Base-by-base conservation (phyloP, 2,329 filamentous ascomycete species). In the Penicillium sp. region DNA sequence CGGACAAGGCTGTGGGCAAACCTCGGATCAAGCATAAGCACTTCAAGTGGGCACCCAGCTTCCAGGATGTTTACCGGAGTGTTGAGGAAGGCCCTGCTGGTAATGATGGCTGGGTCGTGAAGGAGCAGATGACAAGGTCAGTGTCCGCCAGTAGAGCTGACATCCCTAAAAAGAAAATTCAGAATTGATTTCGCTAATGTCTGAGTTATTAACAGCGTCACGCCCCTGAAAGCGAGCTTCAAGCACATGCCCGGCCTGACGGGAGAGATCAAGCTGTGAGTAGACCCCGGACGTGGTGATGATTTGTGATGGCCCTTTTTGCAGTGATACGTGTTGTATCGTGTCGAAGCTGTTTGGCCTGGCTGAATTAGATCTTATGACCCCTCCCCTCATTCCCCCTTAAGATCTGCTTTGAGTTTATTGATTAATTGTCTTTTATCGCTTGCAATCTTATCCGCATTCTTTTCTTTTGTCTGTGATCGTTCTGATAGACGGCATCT, bases 1-100 rank as follows among this genome's bases (percentile, higher is more conserved):
- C 35, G 27, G 65, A 65, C 56, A 56, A 59, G 66, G 36, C 50
- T 18, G 33, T 27, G 27, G 11, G 40, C 1, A 39, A 26, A 58
- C 35, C 71, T 36, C 72, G 77, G 28, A 84, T 89, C 65, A 79
- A 75, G 47, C 88, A 95, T 68, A 88, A 87, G 66, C 87, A 94
- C 69, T 97, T 96, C 76, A 94, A 91, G 71, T 97, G 93, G 93
- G 83, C 87, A 41, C 93, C 91, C 2, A 82, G 81, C 54, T 93
- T 97, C 69, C 77, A 81, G 32, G 90, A 95, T 68, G 89, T 97
- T 2, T 89, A 89, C 68, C 81, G 86, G 64, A 90, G 86, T 57
- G 90, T 96, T n/a, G 82, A 90, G 58, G 80, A 85, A 55, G 83
- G 85, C 35, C 75, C 76, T 29, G 86, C 88, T 4, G 90, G 90